Percentiles rank a stretch among this genome's conserved stretches.
phyloP scores from a whole-genome alignment of 2,329 filamentous ascomycete genomes.

The Neonectria punicea region DNA sequence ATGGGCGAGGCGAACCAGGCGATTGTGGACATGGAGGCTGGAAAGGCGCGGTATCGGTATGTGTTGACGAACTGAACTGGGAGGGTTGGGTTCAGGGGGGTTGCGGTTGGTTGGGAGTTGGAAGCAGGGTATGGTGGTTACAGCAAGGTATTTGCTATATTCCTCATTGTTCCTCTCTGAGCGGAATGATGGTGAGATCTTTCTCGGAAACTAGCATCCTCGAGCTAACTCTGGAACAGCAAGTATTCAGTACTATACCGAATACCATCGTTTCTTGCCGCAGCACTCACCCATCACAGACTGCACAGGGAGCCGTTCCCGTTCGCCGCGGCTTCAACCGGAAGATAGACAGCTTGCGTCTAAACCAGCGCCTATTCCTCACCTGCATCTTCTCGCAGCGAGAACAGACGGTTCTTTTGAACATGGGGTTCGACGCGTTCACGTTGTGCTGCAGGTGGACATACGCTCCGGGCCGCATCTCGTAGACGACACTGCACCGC shows the following conservation, averaged over 20 bases:
- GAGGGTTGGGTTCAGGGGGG: background rate
- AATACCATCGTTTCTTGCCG: background rate
- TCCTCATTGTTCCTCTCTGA: background rate
- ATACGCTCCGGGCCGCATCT: background rate
- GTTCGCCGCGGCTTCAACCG: background rate
- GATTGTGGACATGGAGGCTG: slow-evolving; percentile 64
- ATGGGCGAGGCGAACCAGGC: slow-evolving; percentile 67
- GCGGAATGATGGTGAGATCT: background rate
- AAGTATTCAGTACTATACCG: background rate
- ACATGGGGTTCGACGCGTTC: background rate
- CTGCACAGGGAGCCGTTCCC: background rate
- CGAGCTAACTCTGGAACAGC: background rate
- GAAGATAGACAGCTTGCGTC: too few species aligned
- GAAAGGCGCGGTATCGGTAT: slow-evolving; percentile 60
- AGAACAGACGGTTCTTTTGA: background rate
- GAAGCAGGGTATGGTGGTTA: background rate
- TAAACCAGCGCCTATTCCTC: background rate
- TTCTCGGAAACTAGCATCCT: background rate
- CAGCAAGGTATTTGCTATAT: background rate
- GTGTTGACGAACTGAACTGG: slow-evolving; percentile 50
- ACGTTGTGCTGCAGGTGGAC: background rate
- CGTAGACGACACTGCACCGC: background rate
- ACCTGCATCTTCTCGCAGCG: background rate
- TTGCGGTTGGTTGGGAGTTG: background rate
- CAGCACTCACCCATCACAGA: background rate